Percentiles rank a stretch among this genome's conserved stretches.
These are phyloP conservation scores for Scutellaria galericulata DNA, from an alignment of 257 asterid genomes.

Conservation along the genomic window DNA sequence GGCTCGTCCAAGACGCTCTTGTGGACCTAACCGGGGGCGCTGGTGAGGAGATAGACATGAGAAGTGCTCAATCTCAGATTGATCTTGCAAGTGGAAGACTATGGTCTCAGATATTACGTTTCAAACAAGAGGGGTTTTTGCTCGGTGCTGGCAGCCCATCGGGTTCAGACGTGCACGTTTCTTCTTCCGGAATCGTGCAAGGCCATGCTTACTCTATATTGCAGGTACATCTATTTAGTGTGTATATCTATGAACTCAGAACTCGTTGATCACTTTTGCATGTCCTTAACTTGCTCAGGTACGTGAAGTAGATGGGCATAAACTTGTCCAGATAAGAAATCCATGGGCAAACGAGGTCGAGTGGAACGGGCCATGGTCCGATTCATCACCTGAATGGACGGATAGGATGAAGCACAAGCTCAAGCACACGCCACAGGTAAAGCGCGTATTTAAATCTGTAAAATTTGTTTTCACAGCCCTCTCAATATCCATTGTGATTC, in stretches of 20 bases:
- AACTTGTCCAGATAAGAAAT: slow-evolving; percentile 96
- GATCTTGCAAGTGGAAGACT: slow-evolving; percentile 99
- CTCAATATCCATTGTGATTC: too few relatives aligned
- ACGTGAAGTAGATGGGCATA: slow-evolving; percentile 88
- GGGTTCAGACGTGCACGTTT: slow-evolving; percentile 95
- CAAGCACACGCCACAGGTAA: slow-evolving; percentile 87
- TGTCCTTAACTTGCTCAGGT: slow-evolving; percentile 50
- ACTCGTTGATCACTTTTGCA: slow-evolving; percentile 1
- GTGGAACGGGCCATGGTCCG: slow-evolving; percentile 99
- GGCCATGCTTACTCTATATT: slow-evolving; percentile 98
- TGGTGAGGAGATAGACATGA: slow-evolving; percentile 99
- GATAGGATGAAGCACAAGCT: slow-evolving; percentile 99
- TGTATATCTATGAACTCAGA: not conserved
- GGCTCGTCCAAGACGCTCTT: slow-evolving; percentile 99
- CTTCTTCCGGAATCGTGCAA: slow-evolving; percentile 98
- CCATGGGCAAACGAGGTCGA: slow-evolving; percentile 99
- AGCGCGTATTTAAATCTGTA: not conserved
- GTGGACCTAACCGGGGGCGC: slow-evolving; percentile 99
- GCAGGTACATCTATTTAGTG: slow-evolving; percentile 59
- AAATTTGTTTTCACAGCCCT: too few relatives aligned
- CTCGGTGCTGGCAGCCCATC: slow-evolving; percentile 99
- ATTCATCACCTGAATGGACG: slow-evolving; percentile 96
- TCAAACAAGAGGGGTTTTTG: slow-evolving; percentile 91
- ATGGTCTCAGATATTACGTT: slow-evolving; percentile 94
- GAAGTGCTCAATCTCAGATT: slow-evolving; percentile 93